Conservation (phyloP, 106 monocot species). For the Amphibolis antarctica region DNA sequence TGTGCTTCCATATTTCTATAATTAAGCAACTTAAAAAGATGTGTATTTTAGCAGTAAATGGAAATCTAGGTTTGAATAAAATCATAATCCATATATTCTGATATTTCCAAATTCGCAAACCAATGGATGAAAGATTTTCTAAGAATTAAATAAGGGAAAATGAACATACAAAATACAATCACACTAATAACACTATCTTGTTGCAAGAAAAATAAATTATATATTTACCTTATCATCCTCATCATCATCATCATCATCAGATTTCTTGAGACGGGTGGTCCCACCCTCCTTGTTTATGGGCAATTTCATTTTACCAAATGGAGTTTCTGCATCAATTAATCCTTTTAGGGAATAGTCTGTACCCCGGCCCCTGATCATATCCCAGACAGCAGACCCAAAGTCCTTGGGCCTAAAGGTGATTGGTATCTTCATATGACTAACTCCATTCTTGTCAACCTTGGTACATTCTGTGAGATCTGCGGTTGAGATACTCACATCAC, state of each 20-base stretch:
- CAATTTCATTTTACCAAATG: slow-evolving; percentile 75
- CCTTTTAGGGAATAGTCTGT: slow-evolving; percentile 74
- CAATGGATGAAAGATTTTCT: too few species aligned
- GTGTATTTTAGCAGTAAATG: too few species aligned
- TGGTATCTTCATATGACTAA: slow-evolving; percentile 41
- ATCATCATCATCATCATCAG: slow-evolving; percentile 39
- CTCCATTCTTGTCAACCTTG: slow-evolving; percentile 55
- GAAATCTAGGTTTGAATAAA: too few species aligned
- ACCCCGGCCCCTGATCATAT: slow-evolving; percentile 73
- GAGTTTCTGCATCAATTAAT: slow-evolving; percentile 63
- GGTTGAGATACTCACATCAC: slow-evolving; percentile 45
- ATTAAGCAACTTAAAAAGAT: too few species aligned
- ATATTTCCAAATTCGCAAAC: too few species aligned
- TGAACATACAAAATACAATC: background rate
- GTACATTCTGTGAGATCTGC: slow-evolving; percentile 44
- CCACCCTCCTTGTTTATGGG: slow-evolving; percentile 73
- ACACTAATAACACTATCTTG: background rate
- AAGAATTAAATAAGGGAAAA: background rate
- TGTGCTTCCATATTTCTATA: too few species aligned
- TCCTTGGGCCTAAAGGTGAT: slow-evolving; percentile 66
- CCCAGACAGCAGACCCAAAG: slow-evolving; percentile 73
- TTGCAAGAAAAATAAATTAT: background rate
- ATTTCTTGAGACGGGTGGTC: slow-evolving; percentile 53
- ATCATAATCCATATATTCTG: too few species aligned
- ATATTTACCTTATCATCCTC: slow-evolving; percentile 43